A percentile compares a stretch with the other conserved stretches of the same genome.
Evolutionary conservation across 1,284 basidiomycete genomes (phyloP).

Genomic region (Cryptococcus deneoformans): DNA sequence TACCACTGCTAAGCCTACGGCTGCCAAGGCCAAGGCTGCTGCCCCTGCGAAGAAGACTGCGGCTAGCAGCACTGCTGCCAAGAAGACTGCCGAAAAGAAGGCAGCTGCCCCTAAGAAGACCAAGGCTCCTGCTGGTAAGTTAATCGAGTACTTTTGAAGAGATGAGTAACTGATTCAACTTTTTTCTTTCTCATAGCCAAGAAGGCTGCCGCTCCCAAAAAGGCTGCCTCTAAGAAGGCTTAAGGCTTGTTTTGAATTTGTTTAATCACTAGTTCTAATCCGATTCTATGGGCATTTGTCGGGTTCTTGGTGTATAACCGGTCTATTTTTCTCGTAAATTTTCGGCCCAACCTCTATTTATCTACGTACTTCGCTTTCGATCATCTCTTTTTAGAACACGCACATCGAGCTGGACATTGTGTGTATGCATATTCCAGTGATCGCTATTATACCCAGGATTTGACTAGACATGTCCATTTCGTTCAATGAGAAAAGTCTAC

Average conservation of each 20-base stretch:
- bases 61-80: slow-evolving; percentile 16
- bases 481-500: no score
- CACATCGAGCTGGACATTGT: background rate
- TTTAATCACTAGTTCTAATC: background rate
- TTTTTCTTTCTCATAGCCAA: slow-evolving; percentile 10
- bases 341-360: background rate
- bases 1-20: background rate
- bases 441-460: background rate
- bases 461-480: no score
- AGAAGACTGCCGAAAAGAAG: background rate
- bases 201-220: slow-evolving; percentile 15
- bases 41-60: background rate
- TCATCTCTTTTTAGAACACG: background rate
- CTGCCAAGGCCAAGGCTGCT: slow-evolving; percentile 6
- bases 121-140: slow-evolving; percentile 5
- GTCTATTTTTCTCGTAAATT: background rate
- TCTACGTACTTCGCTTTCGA: background rate
- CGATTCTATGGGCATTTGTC: background rate
- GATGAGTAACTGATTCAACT: no score
- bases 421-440: slow-evolving; percentile 1
- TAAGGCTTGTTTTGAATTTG: slow-evolving; percentile 7
- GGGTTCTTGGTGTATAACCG: background rate
- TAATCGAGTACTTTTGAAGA: no score
- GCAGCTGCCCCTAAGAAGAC: background rate
- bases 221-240: slow-evolving; percentile 50